phyloP scores from a whole-genome alignment of 176 grass and related monocot genomes.

The Avena atlantica region DNA sequence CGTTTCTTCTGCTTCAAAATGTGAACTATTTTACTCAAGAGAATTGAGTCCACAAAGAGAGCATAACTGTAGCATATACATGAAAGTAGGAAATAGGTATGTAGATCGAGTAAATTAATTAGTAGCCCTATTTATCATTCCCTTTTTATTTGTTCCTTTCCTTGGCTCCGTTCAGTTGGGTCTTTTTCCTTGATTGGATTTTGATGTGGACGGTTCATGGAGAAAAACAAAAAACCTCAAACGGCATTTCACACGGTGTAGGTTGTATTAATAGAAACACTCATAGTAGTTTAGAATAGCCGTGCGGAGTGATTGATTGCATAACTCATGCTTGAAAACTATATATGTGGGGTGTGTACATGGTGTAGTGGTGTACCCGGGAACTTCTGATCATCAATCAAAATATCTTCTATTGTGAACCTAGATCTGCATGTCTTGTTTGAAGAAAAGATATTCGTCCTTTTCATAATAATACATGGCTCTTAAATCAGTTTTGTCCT shows the following conservation, averaged over 20 bases:
- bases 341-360: too few species aligned
- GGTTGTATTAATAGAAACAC: background rate
- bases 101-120: background rate
- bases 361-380: too few species aligned
- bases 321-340: too few species aligned
- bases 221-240: background rate
- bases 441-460: too few species aligned
- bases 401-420: too few species aligned
- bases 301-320: too few species aligned
- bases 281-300: conserved; percentile 4
- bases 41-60: background rate
- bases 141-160: conserved; percentile 20
- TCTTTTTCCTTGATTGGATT: conserved; percentile 32
- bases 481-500: too few species aligned
- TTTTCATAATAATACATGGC: too few species aligned
- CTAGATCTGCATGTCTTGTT: too few species aligned
- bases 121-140: background rate
- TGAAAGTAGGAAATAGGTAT: background rate
- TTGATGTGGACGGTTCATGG: conserved; percentile 28
- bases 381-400: too few species aligned
- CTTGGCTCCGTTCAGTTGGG: conserved; percentile 10
- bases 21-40: background rate
- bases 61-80: background rate
- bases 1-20: background rate
- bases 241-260: conserved; percentile 20